Conservation (phyloP, 805 yeast genomes). For the Ogataea thermomethanolica region DNA sequence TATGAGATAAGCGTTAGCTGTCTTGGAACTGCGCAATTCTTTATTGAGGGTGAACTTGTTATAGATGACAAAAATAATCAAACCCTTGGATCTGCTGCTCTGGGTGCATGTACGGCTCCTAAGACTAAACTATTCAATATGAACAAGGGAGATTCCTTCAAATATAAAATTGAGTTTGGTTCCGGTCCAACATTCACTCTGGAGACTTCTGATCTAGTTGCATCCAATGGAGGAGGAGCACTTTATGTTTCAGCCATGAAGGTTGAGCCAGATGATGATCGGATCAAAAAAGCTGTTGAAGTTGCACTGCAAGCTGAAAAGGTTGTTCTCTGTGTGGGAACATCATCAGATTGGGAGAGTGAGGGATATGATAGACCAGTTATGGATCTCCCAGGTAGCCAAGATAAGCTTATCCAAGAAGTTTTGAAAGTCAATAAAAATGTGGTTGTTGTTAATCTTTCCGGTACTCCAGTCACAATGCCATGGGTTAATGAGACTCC, state of each 20-base stretch:
- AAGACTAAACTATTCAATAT: constrained; percentile 24
- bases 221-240: constrained; percentile 35
- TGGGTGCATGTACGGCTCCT: constrained; percentile 32
- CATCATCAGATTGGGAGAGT: constrained; percentile 53
- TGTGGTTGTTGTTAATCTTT: constrained; percentile 51
- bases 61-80: constrained; percentile 46
- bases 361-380: constrained; percentile 55
- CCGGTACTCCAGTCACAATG: constrained; percentile 60
- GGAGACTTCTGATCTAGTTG: constrained; percentile 18
- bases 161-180: constrained; percentile 40
- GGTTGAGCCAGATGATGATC: constrained; percentile 28
- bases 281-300: constrained; percentile 41
- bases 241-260: constrained; percentile 19
- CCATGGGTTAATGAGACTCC: constrained; percentile 47
- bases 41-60: constrained; percentile 39
- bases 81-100: constrained; percentile 37
- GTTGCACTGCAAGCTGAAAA: constrained; percentile 50
- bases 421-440: constrained; percentile 47
- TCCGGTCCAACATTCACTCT: constrained; percentile 36
- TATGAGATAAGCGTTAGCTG: constrained; percentile 39
- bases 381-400: constrained; percentile 49
- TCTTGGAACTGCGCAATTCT: constrained; percentile 42
- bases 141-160: constrained; percentile 34
- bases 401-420: constrained; percentile 43
- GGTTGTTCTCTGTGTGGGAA: constrained; percentile 50